Conservation (phyloP, 108 stramenopile species). For the Craspedostauros australis region DNA sequence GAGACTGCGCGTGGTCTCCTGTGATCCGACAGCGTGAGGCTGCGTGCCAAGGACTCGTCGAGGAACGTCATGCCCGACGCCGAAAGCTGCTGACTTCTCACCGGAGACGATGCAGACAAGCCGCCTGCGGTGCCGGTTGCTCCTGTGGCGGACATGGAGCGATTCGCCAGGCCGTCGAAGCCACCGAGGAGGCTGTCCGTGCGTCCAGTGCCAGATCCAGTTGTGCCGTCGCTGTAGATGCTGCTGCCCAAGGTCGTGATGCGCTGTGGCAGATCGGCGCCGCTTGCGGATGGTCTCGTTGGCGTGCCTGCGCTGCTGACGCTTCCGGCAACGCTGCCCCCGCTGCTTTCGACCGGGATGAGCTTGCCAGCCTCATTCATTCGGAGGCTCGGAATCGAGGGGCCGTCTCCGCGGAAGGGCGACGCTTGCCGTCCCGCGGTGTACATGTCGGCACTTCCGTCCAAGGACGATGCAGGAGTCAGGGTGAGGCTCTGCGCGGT, state of each 20-base stretch:
- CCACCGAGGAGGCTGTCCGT: constrained; percentile 28
- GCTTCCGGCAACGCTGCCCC: too few species aligned
- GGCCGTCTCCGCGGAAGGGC: constrained; percentile 11
- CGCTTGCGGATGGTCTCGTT: too few species aligned
- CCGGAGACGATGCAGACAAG: neutral
- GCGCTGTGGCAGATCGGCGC: constrained; percentile 5
- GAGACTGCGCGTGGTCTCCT: constrained; percentile 14
- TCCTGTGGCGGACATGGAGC: constrained; percentile 41
- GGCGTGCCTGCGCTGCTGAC: too few species aligned
- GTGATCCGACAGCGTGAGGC: neutral
- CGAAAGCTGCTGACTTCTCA: neutral
- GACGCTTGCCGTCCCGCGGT: constrained; percentile 7
- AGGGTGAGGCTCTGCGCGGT: constrained; percentile 34
- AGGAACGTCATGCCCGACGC: neutral
- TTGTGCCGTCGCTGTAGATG: constrained; percentile 18
- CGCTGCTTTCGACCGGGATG: too few species aligned
- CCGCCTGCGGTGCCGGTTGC: neutral
- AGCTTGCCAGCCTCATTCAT: neutral
- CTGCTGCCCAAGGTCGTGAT: constrained; percentile 6
- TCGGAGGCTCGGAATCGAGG: constrained; percentile 10
- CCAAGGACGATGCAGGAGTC: constrained; percentile 40
- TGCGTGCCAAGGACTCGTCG: neutral
- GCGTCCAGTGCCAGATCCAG: constrained; percentile 15
- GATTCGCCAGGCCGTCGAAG: constrained; percentile 36
- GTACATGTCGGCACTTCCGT: constrained; percentile 16